Conservation (phyloP, 441 rosid genomes). For the Erodium moschatum region DNA sequence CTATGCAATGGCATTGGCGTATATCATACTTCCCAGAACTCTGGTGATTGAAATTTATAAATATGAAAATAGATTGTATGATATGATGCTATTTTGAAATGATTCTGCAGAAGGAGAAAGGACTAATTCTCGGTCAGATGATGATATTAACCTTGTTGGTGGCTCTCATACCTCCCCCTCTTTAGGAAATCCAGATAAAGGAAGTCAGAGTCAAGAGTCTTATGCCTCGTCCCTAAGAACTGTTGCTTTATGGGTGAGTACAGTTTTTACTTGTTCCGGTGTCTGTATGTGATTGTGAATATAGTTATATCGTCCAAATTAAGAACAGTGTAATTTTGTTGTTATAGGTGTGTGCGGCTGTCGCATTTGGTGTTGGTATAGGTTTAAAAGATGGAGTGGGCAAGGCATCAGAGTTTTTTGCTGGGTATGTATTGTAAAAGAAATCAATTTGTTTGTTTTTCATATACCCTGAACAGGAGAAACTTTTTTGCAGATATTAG, state of each 20-base stretch:
- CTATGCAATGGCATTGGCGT: not conserved
- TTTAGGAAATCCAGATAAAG: constrained; percentile 23
- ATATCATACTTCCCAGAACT: not conserved
- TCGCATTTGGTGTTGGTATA: constrained; percentile 68
- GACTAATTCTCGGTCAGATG: constrained; percentile 25
- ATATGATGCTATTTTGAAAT: constrained; percentile 18
- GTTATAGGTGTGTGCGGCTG: constrained; percentile 58
- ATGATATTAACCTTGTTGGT: constrained; percentile 22
- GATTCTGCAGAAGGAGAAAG: constrained; percentile 41
- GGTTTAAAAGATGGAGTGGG: constrained; percentile 68
- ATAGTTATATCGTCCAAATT: constrained; percentile 11
- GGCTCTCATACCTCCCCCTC: constrained; percentile 20
- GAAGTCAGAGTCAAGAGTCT: constrained; percentile 30
- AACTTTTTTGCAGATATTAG: not conserved
- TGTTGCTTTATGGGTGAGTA: constrained; percentile 73
- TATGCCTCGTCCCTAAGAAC: constrained; percentile 51
- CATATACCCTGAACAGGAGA: not conserved
- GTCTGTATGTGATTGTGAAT: constrained; percentile 4
- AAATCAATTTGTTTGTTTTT: not conserved
- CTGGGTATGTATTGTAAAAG: constrained; percentile 46
- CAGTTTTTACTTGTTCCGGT: constrained; percentile 1
- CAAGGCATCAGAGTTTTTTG: constrained; percentile 83
- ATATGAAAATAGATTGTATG: not conserved
- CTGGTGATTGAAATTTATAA: not conserved
- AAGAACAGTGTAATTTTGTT: constrained; percentile 18